Percentiles rank a stretch among this genome's conserved stretches.
Evolutionary conservation across 78 protist genomes (phyloP).

Genomic region (Pirum gemmata): DNA sequence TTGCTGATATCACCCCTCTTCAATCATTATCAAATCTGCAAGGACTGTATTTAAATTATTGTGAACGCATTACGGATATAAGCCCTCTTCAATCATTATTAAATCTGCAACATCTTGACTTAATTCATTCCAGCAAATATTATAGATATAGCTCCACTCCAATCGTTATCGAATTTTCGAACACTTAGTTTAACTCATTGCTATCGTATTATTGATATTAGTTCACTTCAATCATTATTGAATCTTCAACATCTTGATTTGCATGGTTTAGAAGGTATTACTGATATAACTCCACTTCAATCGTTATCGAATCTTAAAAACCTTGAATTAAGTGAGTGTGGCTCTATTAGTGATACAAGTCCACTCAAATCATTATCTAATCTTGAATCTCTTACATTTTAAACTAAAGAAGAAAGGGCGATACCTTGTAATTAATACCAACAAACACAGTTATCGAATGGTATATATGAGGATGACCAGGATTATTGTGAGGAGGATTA

Average conservation of each 20-base stretch:
- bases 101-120: neutral
- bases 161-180: neutral
- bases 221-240: neutral
- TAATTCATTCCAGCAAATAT: neutral
- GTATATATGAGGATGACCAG: too few species aligned
- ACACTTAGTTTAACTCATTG: neutral
- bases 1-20: neutral
- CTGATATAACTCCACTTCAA: neutral
- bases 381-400: neutral
- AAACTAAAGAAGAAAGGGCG: too few species aligned
- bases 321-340: neutral
- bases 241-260: neutral
- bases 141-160: neutral
- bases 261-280: neutral
- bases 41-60: neutral
- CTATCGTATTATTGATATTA: neutral
- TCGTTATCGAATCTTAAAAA: neutral
- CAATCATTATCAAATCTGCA: neutral
- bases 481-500: too few species aligned
- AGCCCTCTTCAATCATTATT: neutral
- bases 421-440: too few species aligned
- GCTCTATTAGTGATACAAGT: neutral
- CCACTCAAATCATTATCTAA: neutral
- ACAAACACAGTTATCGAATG: too few species aligned
- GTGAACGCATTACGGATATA: neutral